These are phyloP conservation scores for Suillus americanus DNA, from an alignment of 768 basidiomycete species.

Conservation along the genomic window DNA sequence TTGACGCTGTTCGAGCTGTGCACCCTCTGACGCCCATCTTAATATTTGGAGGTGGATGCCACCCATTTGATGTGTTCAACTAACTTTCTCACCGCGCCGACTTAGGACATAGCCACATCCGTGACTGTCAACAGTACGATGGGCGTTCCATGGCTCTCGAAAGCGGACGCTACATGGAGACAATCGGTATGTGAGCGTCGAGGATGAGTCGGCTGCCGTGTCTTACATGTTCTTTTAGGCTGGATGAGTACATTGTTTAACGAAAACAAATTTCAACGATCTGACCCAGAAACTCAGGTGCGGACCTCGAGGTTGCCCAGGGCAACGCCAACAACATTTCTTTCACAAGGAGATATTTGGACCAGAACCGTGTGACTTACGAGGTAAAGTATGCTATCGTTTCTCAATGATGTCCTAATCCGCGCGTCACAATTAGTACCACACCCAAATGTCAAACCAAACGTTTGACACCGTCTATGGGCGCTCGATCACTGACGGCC, in stretches of 20 bases:
- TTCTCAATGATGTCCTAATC: neutral
- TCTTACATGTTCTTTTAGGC: conserved; percentile 24
- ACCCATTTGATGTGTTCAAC: neutral
- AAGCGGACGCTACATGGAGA: conserved; percentile 92
- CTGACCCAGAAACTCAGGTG: conserved; percentile 33
- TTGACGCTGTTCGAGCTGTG: conserved; percentile 67
- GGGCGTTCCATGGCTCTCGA: conserved; percentile 77
- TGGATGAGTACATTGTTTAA: conserved; percentile 59
- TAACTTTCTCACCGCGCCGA: neutral
- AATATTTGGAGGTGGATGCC: conserved; percentile 66
- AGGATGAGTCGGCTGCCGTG: neutral
- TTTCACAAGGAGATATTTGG: conserved; percentile 73
- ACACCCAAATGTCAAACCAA: conserved; percentile 49
- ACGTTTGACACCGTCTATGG: conserved; percentile 66
- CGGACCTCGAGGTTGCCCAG: conserved; percentile 42
- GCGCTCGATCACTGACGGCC: conserved; percentile 49
- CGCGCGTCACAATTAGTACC: conserved; percentile 47
- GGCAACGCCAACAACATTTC: conserved; percentile 50
- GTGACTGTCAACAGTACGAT: conserved; percentile 74
- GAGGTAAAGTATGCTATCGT: conserved; percentile 42
- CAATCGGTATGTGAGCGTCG: conserved; percentile 55
- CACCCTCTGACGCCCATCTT: conserved; percentile 79
- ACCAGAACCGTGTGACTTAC: conserved; percentile 76
- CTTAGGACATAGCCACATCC: conserved; percentile 71
- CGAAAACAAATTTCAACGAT: neutral